A percentile compares a stretch with the other conserved stretches of the same genome.
Conservation (phyloP, 2,329 filamentous ascomycete species). For the Alternaria metachromatica region DNA sequence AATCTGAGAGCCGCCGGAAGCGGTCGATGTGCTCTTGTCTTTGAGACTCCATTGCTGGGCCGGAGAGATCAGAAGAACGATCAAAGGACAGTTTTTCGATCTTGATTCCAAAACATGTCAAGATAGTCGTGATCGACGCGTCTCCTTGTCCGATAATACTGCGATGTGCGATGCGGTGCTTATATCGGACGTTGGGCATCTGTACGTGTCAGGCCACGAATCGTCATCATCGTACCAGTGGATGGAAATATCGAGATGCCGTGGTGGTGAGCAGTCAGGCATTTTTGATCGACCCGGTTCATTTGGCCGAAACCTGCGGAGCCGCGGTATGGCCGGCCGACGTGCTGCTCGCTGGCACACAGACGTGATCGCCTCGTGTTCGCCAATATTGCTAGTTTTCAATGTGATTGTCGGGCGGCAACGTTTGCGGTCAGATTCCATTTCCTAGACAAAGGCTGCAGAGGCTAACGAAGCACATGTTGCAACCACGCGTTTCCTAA, state of each 20-base stretch:
- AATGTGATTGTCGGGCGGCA: neutral
- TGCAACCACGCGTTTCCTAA: neutral
- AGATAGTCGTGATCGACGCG: neutral
- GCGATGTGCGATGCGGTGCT: neutral
- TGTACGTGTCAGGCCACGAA: neutral
- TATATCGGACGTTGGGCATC: neutral
- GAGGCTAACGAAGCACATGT: neutral
- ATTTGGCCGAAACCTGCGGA: neutral
- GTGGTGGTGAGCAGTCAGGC: neutral
- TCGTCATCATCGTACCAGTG: neutral
- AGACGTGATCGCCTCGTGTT: neutral
- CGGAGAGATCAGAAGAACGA: neutral
- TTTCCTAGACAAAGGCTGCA: neutral
- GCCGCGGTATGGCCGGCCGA: neutral
- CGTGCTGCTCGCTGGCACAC: neutral
- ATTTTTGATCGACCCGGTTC: neutral
- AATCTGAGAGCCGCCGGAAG: neutral
- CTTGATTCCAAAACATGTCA: neutral
- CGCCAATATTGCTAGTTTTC: neutral
- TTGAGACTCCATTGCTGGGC: neutral
- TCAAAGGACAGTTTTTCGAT: neutral
- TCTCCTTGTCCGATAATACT: neutral
- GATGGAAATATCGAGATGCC: neutral
- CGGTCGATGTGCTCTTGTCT: neutral
- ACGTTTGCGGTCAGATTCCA: neutral